Conservation (phyloP, 345 rosid genomes). For the Iberis pinnata region DNA sequence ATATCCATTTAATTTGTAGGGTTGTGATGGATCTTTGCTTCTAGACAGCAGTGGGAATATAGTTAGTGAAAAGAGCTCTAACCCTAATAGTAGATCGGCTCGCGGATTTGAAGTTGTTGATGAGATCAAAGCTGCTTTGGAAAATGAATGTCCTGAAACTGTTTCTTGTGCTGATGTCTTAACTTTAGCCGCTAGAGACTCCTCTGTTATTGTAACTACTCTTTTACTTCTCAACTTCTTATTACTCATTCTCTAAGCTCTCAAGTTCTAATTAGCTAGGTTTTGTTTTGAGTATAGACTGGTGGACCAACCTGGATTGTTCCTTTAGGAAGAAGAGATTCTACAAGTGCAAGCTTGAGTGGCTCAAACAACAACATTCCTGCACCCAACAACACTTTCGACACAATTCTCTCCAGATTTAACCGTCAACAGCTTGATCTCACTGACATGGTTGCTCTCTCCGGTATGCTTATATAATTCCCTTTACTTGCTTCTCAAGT, state of each 20-base stretch:
- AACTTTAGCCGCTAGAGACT: slow-evolving; percentile 82
- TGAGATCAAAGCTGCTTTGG: slow-evolving; percentile 65
- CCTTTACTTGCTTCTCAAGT: slow-evolving; percentile 9
- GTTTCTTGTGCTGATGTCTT: slow-evolving; percentile 87
- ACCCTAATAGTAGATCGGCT: slow-evolving; percentile 66
- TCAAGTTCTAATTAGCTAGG: slow-evolving; percentile 1
- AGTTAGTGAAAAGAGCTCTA: slow-evolving; percentile 61
- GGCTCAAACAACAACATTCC: slow-evolving; percentile 75
- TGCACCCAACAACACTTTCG: slow-evolving; percentile 55
- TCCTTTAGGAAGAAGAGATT: slow-evolving; percentile 83
- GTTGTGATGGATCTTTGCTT: slow-evolving; percentile 80
- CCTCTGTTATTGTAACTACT: slow-evolving; percentile 66
- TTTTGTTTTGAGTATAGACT: slow-evolving; percentile 32
- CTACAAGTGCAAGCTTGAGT: slow-evolving; percentile 60
- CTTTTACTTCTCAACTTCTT: background rate
- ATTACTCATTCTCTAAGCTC: background rate
- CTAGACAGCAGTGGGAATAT: slow-evolving; percentile 60
- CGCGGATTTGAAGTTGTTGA: slow-evolving; percentile 84
- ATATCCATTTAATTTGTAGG: slow-evolving; percentile 41
- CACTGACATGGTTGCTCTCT: slow-evolving; percentile 69
- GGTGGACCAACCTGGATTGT: slow-evolving; percentile 92
- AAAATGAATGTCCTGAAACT: slow-evolving; percentile 59
- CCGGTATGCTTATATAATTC: slow-evolving; percentile 42
- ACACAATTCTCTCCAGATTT: slow-evolving; percentile 56
- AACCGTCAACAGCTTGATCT: slow-evolving; percentile 51